A percentile compares a stretch with the other conserved stretches of the same genome.
These are phyloP conservation scores for Starmerella potacharoeniae DNA, from an alignment of 805 yeast species.

Conservation along the genomic window DNA sequence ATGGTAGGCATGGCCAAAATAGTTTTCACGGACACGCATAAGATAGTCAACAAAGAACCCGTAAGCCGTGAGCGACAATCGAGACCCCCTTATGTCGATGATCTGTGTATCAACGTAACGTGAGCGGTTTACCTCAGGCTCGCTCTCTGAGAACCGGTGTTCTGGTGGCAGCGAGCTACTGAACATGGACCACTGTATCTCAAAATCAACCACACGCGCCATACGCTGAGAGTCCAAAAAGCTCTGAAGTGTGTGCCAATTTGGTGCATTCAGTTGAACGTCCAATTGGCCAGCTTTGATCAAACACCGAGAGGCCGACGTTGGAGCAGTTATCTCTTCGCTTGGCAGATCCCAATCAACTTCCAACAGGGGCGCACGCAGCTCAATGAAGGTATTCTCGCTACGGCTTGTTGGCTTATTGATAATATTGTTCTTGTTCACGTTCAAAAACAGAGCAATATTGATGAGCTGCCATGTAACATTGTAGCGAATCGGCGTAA, in stretches of 20 bases:
- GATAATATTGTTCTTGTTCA: conserved; percentile 79
- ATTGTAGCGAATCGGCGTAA: conserved; percentile 57
- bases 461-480: conserved; percentile 48
- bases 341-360: conserved; percentile 48
- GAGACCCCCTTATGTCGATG: conserved; percentile 53
- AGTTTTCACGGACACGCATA: conserved; percentile 69
- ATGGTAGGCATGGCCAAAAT: conserved; percentile 76
- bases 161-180: conserved; percentile 30
- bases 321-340: conserved; percentile 29
- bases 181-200: conserved; percentile 54
- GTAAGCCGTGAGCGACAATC: conserved; percentile 57
- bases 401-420: conserved; percentile 77
- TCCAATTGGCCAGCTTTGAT: conserved; percentile 43
- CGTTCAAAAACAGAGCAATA: conserved; percentile 58
- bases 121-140: conserved; percentile 33
- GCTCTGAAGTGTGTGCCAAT: conserved; percentile 79
- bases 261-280: conserved; percentile 62
- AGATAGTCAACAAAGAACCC: conserved; percentile 72
- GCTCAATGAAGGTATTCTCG: conserved; percentile 65
- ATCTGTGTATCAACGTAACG: conserved; percentile 43
- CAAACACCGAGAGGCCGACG: conserved; percentile 19
- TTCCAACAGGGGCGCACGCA: conserved; percentile 50
- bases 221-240: conserved; percentile 52
- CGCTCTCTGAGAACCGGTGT: conserved; percentile 33
- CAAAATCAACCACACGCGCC: conserved; percentile 57